phyloP scores from a whole-genome alignment of 305 asterid genomes.

The Solanum hybrid region DNA sequence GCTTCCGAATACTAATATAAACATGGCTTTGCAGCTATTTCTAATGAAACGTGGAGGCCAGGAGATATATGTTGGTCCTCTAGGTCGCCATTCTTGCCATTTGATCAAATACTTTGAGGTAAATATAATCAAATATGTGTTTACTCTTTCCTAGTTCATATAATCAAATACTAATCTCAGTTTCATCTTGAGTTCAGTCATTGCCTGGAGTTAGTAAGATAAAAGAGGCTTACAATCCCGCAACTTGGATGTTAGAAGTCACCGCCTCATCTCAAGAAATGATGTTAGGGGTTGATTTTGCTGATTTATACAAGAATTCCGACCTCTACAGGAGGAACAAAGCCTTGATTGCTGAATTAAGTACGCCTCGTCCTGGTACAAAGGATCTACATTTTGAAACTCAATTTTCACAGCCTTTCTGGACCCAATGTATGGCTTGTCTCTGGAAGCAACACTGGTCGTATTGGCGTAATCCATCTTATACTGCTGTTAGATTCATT shows the following conservation, averaged over 20 bases:
- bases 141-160: too few relatives aligned
- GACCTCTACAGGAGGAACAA: constrained; percentile 31
- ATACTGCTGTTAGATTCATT: constrained; percentile 27
- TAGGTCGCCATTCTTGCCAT: constrained; percentile 41
- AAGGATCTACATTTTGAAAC: constrained; percentile 26
- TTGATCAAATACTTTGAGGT: constrained; percentile 51
- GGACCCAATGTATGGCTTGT: constrained; percentile 33
- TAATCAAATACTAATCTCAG: not conserved
- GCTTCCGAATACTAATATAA: not conserved
- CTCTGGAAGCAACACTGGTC: constrained; percentile 42
- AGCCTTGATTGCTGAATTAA: constrained; percentile 28
- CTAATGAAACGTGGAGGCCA: constrained; percentile 66
- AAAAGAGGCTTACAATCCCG: constrained; percentile 36
- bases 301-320: constrained; percentile 22
- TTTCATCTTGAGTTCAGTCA: constrained; percentile 7
- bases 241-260: constrained; percentile 54
- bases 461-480: constrained; percentile 39
- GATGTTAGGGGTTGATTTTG: constrained; percentile 24
- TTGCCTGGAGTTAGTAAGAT: constrained; percentile 31
- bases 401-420: constrained; percentile 25
- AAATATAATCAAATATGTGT: too few relatives aligned
- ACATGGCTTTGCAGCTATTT: constrained; percentile 29
- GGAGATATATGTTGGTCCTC: constrained; percentile 58
- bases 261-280: constrained; percentile 25
- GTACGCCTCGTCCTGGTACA: constrained; percentile 19